phyloP scores from a whole-genome alignment of 2,329 filamentous ascomycete species.

The Cladorrhinum sp. region DNA sequence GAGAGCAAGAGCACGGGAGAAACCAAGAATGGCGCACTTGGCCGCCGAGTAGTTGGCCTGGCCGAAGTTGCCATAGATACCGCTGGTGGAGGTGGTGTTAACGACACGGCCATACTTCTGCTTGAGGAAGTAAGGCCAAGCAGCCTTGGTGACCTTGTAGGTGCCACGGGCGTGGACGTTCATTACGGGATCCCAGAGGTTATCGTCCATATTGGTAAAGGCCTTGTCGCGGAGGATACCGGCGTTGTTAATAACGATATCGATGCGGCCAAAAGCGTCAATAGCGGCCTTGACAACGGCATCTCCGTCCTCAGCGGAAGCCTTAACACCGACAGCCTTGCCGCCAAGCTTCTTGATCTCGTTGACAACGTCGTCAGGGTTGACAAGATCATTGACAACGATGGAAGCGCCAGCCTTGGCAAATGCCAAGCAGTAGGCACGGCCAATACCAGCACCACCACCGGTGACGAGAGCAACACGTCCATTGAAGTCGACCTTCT shows the following conservation, averaged over 20 bases:
- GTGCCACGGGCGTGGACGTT: conserved; percentile 91
- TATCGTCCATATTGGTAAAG: conserved; percentile 96
- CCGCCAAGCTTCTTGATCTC: conserved; percentile 91
- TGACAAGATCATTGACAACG: conserved; percentile 92
- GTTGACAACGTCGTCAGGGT: conserved; percentile 85
- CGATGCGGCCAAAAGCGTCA: conserved; percentile 87
- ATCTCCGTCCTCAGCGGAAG: conserved; percentile 89
- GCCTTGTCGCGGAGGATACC: conserved; percentile 98
- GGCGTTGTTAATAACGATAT: conserved; percentile 96
- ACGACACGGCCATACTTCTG: conserved; percentile 97
- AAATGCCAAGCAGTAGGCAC: conserved; percentile 82
- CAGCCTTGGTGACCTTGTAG: conserved; percentile 95
- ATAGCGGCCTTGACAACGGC: conserved; percentile 88
- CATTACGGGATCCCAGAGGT: conserved; percentile 86
- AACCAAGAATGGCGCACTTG: conserved; percentile 89
- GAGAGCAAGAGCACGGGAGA: conserved; percentile 87
- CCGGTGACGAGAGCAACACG: conserved; percentile 86
- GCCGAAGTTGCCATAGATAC: conserved; percentile 98
- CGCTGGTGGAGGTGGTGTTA: conserved; percentile 95
- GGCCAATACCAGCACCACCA: conserved; percentile 84
- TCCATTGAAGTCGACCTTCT: conserved; percentile 76
- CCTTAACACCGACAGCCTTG: conserved; percentile 88
- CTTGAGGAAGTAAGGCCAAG: conserved; percentile 96
- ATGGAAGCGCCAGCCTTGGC: conserved; percentile 77
- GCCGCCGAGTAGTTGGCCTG: conserved; percentile 96